These are phyloP conservation scores for Penicillium sp. DNA, from an alignment of 2,329 filamentous ascomycete genomes.

Conservation along the genomic window DNA sequence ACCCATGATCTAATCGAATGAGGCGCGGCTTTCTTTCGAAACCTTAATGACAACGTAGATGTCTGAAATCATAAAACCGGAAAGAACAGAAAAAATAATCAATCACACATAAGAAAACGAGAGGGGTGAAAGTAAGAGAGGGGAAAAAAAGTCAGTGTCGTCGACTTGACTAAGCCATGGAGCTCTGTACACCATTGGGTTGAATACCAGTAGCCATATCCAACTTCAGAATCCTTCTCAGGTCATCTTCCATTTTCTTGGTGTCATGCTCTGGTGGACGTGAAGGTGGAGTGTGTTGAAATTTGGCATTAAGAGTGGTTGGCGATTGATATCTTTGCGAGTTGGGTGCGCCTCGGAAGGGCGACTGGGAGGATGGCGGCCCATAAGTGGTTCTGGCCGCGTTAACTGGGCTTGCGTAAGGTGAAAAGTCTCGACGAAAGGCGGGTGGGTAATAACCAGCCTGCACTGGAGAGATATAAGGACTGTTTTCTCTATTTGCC, in stretches of 20 bases:
- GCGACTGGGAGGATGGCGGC: conserved; percentile 20
- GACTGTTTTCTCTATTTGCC: conserved; percentile 17
- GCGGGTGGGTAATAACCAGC: conserved; percentile 27
- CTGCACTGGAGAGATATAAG: conserved; percentile 22
- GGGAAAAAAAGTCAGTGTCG: not conserved
- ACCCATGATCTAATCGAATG: conserved; percentile 1
- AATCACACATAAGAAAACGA: not conserved
- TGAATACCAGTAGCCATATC: conserved; percentile 29
- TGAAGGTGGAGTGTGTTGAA: conserved; percentile 20
- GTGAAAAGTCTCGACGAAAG: conserved; percentile 29
- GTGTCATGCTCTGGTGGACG: conserved; percentile 31
- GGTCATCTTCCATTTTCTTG: conserved; percentile 46
- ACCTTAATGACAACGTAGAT: conserved; percentile 8
- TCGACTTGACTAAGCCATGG: conserved; percentile 24
- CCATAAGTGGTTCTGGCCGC: not conserved
- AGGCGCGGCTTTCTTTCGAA: conserved; percentile 6
- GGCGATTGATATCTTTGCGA: conserved; percentile 22
- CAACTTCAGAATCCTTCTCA: conserved; percentile 46
- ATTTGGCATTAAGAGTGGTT: conserved; percentile 19
- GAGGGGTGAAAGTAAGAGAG: not conserved
- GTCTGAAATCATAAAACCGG: not conserved
- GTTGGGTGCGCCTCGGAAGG: conserved; percentile 16
- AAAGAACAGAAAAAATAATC: not conserved
- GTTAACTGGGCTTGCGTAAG: conserved; percentile 7
- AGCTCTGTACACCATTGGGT: conserved; percentile 31